Evolutionary conservation across 202 grass and related monocot species (phyloP).

Genomic region (Carex arenaria): DNA sequence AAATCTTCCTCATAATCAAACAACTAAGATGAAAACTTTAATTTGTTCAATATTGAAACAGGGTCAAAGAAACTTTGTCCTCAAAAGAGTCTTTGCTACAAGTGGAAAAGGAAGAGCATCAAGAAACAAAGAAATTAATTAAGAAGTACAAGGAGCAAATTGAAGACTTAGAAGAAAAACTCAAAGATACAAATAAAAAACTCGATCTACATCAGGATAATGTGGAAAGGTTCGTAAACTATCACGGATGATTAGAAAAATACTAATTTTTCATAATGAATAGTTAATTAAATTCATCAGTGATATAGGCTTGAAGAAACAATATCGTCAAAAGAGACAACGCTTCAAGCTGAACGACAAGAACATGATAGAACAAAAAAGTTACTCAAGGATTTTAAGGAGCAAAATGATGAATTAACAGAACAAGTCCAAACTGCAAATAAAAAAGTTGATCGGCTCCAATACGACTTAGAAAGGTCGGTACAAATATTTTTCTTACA

Average conservation of each 20-base stretch:
- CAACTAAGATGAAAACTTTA: slow-evolving; percentile 16
- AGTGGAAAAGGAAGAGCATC: slow-evolving; percentile 51
- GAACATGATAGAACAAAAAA: slow-evolving; percentile 49
- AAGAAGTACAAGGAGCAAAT: slow-evolving; percentile 36
- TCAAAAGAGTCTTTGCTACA: slow-evolving; percentile 46
- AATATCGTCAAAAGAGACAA: slow-evolving; percentile 42
- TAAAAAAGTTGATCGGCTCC: slow-evolving; percentile 48
- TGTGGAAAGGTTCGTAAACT: slow-evolving; percentile 1
- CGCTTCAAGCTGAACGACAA: slow-evolving; percentile 45
- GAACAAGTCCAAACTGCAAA: slow-evolving; percentile 28
- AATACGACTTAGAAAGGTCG: slow-evolving; percentile 57
- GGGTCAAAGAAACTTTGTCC: slow-evolving; percentile 56
- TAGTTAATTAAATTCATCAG: slow-evolving; percentile 19
- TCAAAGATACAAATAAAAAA: slow-evolving; percentile 37
- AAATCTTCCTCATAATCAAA: slow-evolving; percentile 22
- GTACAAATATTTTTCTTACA: neutral
- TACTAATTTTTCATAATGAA: slow-evolving; percentile 27
- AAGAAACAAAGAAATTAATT: slow-evolving; percentile 37
- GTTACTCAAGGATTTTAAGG: slow-evolving; percentile 47
- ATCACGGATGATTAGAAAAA: neutral
- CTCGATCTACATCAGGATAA: neutral
- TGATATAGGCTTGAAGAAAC: slow-evolving; percentile 70
- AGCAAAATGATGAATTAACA: slow-evolving; percentile 55
- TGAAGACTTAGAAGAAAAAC: slow-evolving; percentile 40
- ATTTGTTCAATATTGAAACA: slow-evolving; percentile 32